Evolutionary conservation across 164 flowering plant species (phyloP).

Genomic region (Macadamia tetraphylla): DNA sequence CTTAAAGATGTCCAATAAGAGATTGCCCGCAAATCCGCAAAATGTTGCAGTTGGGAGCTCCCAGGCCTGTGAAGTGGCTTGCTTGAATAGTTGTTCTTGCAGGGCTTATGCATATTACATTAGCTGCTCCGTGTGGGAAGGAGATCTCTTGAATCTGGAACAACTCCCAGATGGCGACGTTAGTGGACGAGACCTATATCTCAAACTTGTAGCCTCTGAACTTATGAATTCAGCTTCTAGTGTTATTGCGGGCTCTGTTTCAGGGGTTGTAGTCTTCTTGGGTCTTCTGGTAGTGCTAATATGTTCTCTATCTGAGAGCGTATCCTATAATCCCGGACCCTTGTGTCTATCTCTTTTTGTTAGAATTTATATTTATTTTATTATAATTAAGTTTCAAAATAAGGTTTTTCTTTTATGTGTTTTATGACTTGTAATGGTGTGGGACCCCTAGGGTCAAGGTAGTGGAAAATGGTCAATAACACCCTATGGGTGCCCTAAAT

Average conservation of each 20-base stretch:
- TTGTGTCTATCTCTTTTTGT: too few species aligned
- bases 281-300: conserved; percentile 14
- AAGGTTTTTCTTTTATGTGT: too few species aligned
- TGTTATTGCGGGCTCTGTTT: conserved; percentile 19
- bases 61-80: conserved; percentile 21
- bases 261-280: conserved; percentile 11
- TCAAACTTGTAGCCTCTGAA: conserved; percentile 17
- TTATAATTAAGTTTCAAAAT: too few species aligned
- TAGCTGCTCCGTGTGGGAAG: conserved; percentile 30
- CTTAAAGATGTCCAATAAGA: conserved; percentile 4
- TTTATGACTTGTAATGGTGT: too few species aligned
- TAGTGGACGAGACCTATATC: conserved; percentile 6
- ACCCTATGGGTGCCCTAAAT: too few species aligned
- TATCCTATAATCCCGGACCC: too few species aligned
- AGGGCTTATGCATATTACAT: conserved; percentile 31
- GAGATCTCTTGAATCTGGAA: conserved; percentile 26
- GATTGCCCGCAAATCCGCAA: conserved; percentile 15
- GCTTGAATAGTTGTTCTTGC: conserved; percentile 41
- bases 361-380: too few species aligned
- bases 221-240: not conserved
- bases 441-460: too few species aligned
- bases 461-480: too few species aligned
- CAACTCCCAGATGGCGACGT: conserved; percentile 15
- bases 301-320: too few species aligned
- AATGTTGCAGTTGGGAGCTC: conserved; percentile 5